A percentile compares a stretch with the other conserved stretches of the same genome.
phyloP scores from a whole-genome alignment of 441 rosid genomes.

The Arabidopsis hybrid region DNA sequence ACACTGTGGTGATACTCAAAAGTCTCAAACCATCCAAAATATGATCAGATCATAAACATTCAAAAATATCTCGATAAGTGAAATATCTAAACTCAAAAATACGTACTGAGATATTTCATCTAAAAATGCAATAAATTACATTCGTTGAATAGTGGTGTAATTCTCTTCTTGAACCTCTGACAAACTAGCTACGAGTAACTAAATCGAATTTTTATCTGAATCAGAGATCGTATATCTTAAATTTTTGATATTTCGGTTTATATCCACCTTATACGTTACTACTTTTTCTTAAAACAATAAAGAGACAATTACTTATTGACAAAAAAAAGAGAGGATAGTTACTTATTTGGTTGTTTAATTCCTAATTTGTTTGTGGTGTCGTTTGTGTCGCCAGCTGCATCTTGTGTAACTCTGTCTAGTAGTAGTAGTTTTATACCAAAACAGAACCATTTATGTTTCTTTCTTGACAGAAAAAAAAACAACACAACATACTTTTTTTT shows the following conservation, averaged over 20 bases:
- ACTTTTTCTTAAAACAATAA: not conserved
- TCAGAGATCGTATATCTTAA: not conserved
- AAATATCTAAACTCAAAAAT: constrained; percentile 21
- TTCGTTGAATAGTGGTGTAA: not conserved
- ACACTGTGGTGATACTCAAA: constrained; percentile 3
- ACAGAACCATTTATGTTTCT: constrained; percentile 32
- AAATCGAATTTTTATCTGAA: not conserved
- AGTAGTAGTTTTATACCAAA: constrained; percentile 26
- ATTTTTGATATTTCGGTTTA: too few species aligned
- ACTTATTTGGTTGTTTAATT: constrained; percentile 20
- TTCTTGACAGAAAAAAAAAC: not conserved
- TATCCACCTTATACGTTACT: constrained; percentile 10
- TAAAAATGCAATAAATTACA: not conserved
- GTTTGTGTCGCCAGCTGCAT: constrained; percentile 43
- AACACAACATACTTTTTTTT: not conserved
- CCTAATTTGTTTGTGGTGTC: constrained; percentile 33
- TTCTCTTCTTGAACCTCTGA: not conserved
- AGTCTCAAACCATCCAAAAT: constrained; percentile 1
- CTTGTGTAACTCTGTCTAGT: constrained; percentile 13
- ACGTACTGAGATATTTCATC: constrained; percentile 20
- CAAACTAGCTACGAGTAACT: not conserved
- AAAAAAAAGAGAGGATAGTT: not conserved
- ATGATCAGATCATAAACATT: constrained; percentile 19
- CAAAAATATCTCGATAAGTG: constrained; percentile 15
- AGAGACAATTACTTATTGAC: not conserved